Conservation (phyloP, 1,139 yeast genomes). For the Yamadazyma sp. region DNA sequence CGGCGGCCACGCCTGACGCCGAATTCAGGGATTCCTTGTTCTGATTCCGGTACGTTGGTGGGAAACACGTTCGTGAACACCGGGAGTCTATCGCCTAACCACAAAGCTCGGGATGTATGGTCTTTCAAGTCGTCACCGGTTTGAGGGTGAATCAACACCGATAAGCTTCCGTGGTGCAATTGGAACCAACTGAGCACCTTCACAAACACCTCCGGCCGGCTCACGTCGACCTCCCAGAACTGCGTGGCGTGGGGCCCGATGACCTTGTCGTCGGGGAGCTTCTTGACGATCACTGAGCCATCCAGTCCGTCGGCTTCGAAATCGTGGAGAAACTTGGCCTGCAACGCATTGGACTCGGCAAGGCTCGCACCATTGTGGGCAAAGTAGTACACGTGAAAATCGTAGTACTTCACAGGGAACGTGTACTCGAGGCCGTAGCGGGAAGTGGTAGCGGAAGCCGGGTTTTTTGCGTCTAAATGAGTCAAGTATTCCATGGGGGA, state of each 20-base stretch:
- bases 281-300: conserved; percentile 33
- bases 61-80: conserved; percentile 23
- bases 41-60: not conserved
- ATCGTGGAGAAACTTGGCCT: conserved; percentile 23
- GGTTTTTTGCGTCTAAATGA: conserved; percentile 17
- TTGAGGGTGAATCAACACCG: conserved; percentile 56
- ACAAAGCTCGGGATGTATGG: conserved; percentile 52
- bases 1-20: conserved; percentile 25
- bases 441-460: conserved; percentile 25
- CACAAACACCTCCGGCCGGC: conserved; percentile 29
- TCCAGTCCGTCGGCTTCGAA: conserved; percentile 24
- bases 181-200: conserved; percentile 41
- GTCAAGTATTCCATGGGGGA: conserved; percentile 36
- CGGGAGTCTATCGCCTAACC: conserved; percentile 48
- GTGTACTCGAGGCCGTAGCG: conserved; percentile 21
- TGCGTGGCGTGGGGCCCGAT: conserved; percentile 59
- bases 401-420: conserved; percentile 32
- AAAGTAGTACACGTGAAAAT: conserved; percentile 34
- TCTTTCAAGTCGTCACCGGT: conserved; percentile 46
- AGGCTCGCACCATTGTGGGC: conserved; percentile 21
- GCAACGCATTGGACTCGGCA: conserved; percentile 23
- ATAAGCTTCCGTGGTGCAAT: conserved; percentile 49
- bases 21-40: conserved; percentile 24
- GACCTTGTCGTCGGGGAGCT: conserved; percentile 22
- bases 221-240: conserved; percentile 45